These are phyloP conservation scores for Saccharomycopsis hybrid DNA, from an alignment of 1,139 yeast genomes.

Conservation along the genomic window DNA sequence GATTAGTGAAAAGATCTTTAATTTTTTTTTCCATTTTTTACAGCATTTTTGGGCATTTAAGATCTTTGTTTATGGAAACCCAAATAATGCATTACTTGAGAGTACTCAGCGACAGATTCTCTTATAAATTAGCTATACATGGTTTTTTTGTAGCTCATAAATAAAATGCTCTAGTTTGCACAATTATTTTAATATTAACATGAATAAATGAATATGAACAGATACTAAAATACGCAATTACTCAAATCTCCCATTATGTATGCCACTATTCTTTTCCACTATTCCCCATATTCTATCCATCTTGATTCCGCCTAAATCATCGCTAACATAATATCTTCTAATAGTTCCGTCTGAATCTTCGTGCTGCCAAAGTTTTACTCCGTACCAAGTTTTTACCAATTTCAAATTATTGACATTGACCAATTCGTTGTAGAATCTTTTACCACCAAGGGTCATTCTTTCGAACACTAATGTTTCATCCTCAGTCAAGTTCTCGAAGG, in stretches of 20 bases:
- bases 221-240: no score
- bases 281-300: slow-evolving; percentile 86
- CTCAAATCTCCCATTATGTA: slow-evolving; percentile 53
- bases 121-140: no score
- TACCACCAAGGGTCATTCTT: slow-evolving; percentile 61
- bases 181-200: no score
- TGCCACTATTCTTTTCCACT: slow-evolving; percentile 57
- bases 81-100: no score
- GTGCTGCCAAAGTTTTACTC: slow-evolving; percentile 59
- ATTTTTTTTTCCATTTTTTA: no score
- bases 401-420: slow-evolving; percentile 44
- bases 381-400: slow-evolving; percentile 36
- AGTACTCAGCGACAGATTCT: no score
- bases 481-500: slow-evolving; percentile 49
- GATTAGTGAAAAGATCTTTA: no score
- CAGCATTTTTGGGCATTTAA: no score
- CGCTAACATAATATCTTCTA: slow-evolving; percentile 52
- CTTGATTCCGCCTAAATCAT: slow-evolving; percentile 71
- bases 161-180: no score
- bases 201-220: no score
- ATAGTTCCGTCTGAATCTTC: slow-evolving; percentile 32
- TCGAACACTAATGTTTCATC: slow-evolving; percentile 68
- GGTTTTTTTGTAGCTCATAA: no score
- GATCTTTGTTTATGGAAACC: no score
- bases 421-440: slow-evolving; percentile 56